These are phyloP conservation scores for Luffa acutangula DNA, from an alignment of 306 rosid genomes.

Conservation along the genomic window DNA sequence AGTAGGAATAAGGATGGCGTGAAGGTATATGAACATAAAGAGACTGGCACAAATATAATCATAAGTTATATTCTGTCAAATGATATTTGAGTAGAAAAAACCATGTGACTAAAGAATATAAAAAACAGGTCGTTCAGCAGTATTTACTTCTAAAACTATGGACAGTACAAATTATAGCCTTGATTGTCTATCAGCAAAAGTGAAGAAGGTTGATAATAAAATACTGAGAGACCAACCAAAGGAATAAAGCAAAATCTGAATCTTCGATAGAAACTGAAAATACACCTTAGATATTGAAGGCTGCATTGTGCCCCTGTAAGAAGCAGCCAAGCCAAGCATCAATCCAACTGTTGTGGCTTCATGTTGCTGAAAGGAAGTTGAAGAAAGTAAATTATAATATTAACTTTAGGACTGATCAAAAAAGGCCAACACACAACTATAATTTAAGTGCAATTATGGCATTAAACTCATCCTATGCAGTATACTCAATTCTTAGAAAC, in stretches of 20 bases:
- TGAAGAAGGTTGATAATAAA: background rate
- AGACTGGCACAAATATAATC: conserved; percentile 32
- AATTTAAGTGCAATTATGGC: background rate
- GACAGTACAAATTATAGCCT: background rate
- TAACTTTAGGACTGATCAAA: background rate
- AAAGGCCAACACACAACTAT: background rate
- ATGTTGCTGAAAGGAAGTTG: conserved; percentile 55
- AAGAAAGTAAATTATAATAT: conserved; percentile 14
- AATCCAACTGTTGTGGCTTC: conserved; percentile 87
- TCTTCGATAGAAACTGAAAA: background rate
- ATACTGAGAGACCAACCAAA: background rate
- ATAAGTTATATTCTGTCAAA: background rate
- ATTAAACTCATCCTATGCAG: background rate
- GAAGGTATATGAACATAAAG: conserved; percentile 85
- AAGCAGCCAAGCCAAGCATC: conserved; percentile 96
- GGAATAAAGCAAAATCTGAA: background rate
- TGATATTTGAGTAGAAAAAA: background rate
- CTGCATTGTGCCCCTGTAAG: conserved; percentile 92
- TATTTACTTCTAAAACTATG: background rate
- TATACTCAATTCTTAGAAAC: background rate
- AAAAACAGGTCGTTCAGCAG: background rate
- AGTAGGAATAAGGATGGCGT: conserved; percentile 72
- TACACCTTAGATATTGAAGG: conserved; percentile 80
- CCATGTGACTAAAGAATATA: background rate
- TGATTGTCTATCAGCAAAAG: background rate